Conservation (phyloP, 768 basidiomycete genomes). For the Sporobolomyces pararoseus region DNA sequence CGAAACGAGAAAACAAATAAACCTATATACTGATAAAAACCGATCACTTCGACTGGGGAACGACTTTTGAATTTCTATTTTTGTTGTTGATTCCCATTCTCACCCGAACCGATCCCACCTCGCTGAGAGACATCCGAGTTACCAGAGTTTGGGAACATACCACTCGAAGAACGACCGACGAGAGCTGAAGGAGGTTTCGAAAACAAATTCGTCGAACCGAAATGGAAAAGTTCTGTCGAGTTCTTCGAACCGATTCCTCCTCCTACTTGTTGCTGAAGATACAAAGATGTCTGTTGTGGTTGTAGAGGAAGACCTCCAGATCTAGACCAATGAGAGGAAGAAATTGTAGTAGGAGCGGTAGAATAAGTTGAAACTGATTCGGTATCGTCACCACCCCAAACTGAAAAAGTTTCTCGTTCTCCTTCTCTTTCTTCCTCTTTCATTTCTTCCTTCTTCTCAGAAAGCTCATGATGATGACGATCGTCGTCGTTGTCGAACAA, state of each 20-base stretch:
- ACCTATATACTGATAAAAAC: too few species aligned
- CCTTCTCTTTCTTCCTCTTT: background rate
- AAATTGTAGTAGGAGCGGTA: background rate
- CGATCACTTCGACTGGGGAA: too few species aligned
- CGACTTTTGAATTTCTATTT: too few species aligned
- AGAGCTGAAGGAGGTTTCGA: constrained; percentile 18
- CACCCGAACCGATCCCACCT: background rate
- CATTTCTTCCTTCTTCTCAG: background rate
- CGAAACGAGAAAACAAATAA: too few species aligned
- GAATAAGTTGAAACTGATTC: constrained; percentile 3
- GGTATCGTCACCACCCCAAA: too few species aligned
- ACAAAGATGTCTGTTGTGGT: too few species aligned
- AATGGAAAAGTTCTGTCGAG: constrained; percentile 28
- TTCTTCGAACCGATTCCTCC: background rate
- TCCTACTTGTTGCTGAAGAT: background rate
- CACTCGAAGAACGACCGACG: background rate
- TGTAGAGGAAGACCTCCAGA: background rate
- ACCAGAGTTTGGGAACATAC: too few species aligned
- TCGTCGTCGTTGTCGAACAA: background rate
- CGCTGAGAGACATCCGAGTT: too few species aligned
- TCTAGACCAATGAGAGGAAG: background rate
- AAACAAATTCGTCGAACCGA: constrained; percentile 25
- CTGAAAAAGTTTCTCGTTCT: background rate
- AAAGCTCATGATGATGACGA: background rate
- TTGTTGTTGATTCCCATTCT: background rate